Evolutionary conservation across 257 asterid species (phyloP), one percentile per base, ranked within the genome.

Genomic region (Coffea eugenioides): DNA sequence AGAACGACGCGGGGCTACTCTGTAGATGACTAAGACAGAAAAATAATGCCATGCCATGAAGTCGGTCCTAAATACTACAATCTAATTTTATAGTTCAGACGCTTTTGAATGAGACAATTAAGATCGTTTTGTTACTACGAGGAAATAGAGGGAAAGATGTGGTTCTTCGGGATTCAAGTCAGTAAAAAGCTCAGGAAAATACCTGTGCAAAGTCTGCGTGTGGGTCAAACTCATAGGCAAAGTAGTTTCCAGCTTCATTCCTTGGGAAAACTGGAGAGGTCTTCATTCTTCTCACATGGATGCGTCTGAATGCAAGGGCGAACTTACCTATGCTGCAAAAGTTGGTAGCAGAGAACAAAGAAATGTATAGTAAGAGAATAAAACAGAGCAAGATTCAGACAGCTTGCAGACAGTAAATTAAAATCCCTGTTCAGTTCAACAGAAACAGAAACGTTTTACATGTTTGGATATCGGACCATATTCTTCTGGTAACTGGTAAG

Each of bases 201-300:
- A 92, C 95, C 94, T 89, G 83, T 48, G 81, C 71, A 82, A 90
- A 92, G 86, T 89, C 91, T 74, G 91, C 76, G 52, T 83, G 91
- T 74, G 85, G 91, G 89, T 94, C 97, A 85, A 89, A 90, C 25
- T 92, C 92, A 65, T 77, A 27, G 73, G 80, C 81, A 77, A 77
- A 51, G 74, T 67, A 74, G 77, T 84, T 88, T 75, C 76, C 85
- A 78, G 20, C 70, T 76, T 82, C 89, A 81, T 52, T 45, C 43
- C 76, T 80, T 78, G 86, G 82, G 64, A 69, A 51, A 71, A 84
- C 67, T 10, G 88, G 85, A 82, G 89, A 85, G 46, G 71, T 70
- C 56, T 89, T 86, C 91, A 91, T 88, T 68, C 52, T 87, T 82
- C 69, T 78, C 90, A 52, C 34, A 31, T 83, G 78, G 21, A 78